Conservation (phyloP, 768 basidiomycete genomes). For the Hebeloma cylindrosporum region DNA sequence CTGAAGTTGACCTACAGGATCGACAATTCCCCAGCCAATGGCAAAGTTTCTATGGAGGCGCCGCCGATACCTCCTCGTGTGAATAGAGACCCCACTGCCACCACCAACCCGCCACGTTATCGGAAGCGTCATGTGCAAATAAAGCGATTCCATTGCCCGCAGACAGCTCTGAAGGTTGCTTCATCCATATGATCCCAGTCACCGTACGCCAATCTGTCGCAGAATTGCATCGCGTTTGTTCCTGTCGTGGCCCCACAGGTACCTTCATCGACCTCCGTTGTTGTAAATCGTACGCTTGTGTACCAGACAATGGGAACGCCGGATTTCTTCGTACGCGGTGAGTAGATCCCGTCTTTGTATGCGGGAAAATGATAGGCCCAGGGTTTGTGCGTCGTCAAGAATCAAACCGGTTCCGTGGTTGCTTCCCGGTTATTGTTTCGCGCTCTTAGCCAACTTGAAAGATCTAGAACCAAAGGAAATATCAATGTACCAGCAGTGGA, state of each 20-base stretch:
- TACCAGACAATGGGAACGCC: constrained; percentile 45
- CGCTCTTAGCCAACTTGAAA: not conserved
- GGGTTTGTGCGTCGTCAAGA: constrained; percentile 60
- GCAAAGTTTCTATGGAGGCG: too few species aligned
- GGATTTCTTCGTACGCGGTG: constrained; percentile 55
- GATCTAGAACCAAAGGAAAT: not conserved
- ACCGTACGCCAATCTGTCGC: too few species aligned
- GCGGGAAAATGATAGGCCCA: constrained; percentile 55
- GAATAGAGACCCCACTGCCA: too few species aligned
- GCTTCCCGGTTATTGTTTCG: constrained; percentile 44
- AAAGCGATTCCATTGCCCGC: too few species aligned
- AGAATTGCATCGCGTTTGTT: constrained; percentile 3
- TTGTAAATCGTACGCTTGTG: constrained; percentile 43
- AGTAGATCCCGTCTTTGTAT: constrained; percentile 46
- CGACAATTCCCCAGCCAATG: too few species aligned
- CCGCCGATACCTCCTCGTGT: too few species aligned
- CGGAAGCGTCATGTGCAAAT: too few species aligned
- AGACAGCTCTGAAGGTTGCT: too few species aligned
- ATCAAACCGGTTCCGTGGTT: constrained; percentile 49
- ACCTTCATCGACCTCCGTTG: constrained; percentile 44
- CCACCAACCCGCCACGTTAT: too few species aligned
- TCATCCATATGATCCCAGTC: too few species aligned
- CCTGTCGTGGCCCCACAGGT: constrained; percentile 41
- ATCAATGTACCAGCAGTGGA: constrained; percentile 44
- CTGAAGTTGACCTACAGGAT: too few species aligned